Evolutionary conservation across 2,329 filamentous ascomycete genomes (phyloP).

Genomic region (Trichoderma endophyticum): DNA sequence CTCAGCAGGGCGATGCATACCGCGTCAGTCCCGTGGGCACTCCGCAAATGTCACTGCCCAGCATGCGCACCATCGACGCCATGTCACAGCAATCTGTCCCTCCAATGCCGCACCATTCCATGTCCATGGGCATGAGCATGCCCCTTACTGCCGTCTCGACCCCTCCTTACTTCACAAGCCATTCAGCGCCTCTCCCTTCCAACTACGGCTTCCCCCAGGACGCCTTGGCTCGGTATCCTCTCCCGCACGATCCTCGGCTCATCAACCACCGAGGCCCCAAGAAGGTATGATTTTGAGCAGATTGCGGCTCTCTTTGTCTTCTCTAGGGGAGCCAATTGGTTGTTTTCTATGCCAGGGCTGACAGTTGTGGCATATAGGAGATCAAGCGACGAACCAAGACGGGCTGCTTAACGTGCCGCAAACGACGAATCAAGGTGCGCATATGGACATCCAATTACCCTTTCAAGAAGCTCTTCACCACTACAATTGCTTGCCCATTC

Average conservation of each 20-base stretch:
- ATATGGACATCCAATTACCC: background rate
- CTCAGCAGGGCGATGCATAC: slow-evolving; percentile 30
- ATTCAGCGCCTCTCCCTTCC: slow-evolving; percentile 33
- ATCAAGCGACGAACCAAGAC: slow-evolving; percentile 63
- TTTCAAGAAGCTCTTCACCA: background rate
- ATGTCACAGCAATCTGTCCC: slow-evolving; percentile 28
- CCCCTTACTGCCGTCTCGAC: slow-evolving; percentile 30
- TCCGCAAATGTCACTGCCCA: slow-evolving; percentile 37
- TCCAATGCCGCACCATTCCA: slow-evolving; percentile 32
- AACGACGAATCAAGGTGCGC: slow-evolving; percentile 60
- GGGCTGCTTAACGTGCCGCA: slow-evolving; percentile 60
- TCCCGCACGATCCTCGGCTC: slow-evolving; percentile 49
- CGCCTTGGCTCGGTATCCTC: slow-evolving; percentile 43
- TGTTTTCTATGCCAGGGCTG: background rate
- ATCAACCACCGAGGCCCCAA: slow-evolving; percentile 51
- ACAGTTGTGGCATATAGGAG: slow-evolving; percentile 42
- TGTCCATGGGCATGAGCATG: slow-evolving; percentile 37
- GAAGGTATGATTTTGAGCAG: slow-evolving; percentile 46
- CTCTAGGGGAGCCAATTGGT: background rate
- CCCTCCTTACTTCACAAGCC: slow-evolving; percentile 45
- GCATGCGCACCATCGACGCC: slow-evolving; percentile 41
- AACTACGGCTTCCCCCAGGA: slow-evolving; percentile 45
- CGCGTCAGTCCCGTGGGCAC: slow-evolving; percentile 30
- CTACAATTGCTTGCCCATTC: background rate
- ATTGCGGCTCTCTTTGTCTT: background rate